Conservation (phyloP, 2,329 filamentous ascomycete genomes). For the Fonsecaea monophora region DNA sequence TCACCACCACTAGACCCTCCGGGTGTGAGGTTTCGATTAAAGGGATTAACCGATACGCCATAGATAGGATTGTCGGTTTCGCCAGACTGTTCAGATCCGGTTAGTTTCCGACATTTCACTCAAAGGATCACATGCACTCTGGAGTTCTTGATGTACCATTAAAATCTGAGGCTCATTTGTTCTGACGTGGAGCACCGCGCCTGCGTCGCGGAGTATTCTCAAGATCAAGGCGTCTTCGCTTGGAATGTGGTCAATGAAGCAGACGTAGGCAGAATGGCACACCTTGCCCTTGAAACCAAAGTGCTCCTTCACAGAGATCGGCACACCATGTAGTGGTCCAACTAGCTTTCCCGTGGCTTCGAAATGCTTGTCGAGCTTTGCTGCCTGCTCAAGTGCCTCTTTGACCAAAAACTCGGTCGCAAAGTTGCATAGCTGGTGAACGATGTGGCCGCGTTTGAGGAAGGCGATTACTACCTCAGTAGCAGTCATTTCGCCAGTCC, state of each 20-base stretch:
- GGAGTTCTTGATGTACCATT: constrained; percentile 44
- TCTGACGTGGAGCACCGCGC: constrained; percentile 55
- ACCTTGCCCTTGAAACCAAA: constrained; percentile 41
- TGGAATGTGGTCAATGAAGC: constrained; percentile 42
- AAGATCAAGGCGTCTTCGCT: constrained; percentile 41
- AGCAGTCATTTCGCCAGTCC: constrained; percentile 19
- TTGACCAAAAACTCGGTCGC: constrained; percentile 42
- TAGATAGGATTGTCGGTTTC: constrained; percentile 50
- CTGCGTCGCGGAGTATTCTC: constrained; percentile 49
- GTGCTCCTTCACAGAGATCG: constrained; percentile 44
- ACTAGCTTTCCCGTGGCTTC: constrained; percentile 36
- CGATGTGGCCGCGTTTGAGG: constrained; percentile 39
- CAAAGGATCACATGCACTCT: not conserved
- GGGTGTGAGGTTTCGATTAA: constrained; percentile 57
- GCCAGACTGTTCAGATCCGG: constrained; percentile 31
- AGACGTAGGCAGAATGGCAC: constrained; percentile 46
- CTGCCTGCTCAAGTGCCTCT: constrained; percentile 40
- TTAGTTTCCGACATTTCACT: not conserved
- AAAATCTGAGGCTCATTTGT: constrained; percentile 63
- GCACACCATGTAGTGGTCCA: constrained; percentile 44
- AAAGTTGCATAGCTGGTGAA: constrained; percentile 45
- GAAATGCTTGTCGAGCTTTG: constrained; percentile 40
- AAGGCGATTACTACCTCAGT: constrained; percentile 37
- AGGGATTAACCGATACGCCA: constrained; percentile 59
- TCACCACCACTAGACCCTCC: constrained; percentile 66